phyloP scores from a whole-genome alignment of 345 rosid genomes.

The Syzygium aromaticum region DNA sequence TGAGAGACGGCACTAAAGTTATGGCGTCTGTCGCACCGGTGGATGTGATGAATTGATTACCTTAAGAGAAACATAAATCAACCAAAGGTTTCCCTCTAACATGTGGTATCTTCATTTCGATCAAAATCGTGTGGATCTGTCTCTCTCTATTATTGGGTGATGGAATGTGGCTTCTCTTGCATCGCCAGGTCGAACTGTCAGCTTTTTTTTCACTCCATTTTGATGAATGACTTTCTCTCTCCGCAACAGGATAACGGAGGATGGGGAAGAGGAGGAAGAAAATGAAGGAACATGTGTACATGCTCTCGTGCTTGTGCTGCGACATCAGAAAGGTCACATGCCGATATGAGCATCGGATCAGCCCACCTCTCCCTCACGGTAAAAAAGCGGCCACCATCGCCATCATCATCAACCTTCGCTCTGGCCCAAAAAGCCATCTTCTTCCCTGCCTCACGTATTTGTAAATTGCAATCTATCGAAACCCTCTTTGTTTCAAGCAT shows the following conservation, averaged over 20 bases:
- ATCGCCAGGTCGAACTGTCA: background rate
- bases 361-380: background rate
- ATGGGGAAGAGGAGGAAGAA: background rate
- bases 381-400: background rate
- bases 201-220: background rate
- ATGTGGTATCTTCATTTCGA: background rate
- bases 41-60: background rate
- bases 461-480: background rate
- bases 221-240: background rate
- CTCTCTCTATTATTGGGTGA: background rate
- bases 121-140: background rate
- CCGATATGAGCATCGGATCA: background rate
- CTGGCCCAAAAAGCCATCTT: background rate
- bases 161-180: background rate
- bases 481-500: background rate
- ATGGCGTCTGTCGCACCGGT: accelerated
- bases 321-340: background rate
- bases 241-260: background rate
- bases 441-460: background rate
- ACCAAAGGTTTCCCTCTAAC: background rate
- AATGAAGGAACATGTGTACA: background rate
- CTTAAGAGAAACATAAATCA: background rate
- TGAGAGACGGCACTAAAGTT: background rate
- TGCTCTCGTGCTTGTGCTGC: background rate
- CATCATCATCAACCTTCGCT: background rate